Percentiles rank a stretch among this genome's conserved stretches.
Evolutionary conservation across 139 green algal species (phyloP).

Genomic region (Limnomonas spitsbergensis): DNA sequence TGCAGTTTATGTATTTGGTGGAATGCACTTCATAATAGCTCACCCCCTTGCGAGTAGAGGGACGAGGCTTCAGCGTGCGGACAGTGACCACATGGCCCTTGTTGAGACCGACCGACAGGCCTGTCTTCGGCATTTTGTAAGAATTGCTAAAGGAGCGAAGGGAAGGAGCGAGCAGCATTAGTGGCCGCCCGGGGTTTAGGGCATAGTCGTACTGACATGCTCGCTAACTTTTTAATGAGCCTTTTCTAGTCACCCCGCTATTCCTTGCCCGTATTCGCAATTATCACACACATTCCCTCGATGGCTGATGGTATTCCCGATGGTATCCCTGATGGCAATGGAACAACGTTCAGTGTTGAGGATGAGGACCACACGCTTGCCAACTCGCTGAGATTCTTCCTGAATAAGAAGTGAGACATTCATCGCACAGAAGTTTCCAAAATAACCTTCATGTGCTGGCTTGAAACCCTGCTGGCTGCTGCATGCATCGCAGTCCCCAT

Average conservation of each 20-base stretch:
- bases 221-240: too few relatives aligned
- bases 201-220: neutral
- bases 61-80: slow-evolving; percentile 50
- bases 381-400: slow-evolving; percentile 76
- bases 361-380: slow-evolving; percentile 84
- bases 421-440: neutral
- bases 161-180: neutral
- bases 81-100: slow-evolving; percentile 83
- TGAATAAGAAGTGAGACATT: slow-evolving; percentile 78
- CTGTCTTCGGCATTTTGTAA: slow-evolving; percentile 47
- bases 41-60: slow-evolving; percentile 76
- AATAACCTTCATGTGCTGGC: neutral
- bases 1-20: too few relatives aligned
- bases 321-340: slow-evolving; percentile 20
- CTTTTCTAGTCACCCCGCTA: too few relatives aligned
- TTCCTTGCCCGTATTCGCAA: neutral
- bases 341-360: slow-evolving; percentile 70
- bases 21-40: too few relatives aligned
- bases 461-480: neutral
- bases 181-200: neutral
- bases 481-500: slow-evolving; percentile 47
- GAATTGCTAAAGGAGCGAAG: neutral
- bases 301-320: neutral
- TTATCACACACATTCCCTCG: neutral
- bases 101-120: slow-evolving; percentile 81